phyloP scores from a whole-genome alignment of 2,329 filamentous ascomycete genomes.

The Colletotrichum cordylinicola region DNA sequence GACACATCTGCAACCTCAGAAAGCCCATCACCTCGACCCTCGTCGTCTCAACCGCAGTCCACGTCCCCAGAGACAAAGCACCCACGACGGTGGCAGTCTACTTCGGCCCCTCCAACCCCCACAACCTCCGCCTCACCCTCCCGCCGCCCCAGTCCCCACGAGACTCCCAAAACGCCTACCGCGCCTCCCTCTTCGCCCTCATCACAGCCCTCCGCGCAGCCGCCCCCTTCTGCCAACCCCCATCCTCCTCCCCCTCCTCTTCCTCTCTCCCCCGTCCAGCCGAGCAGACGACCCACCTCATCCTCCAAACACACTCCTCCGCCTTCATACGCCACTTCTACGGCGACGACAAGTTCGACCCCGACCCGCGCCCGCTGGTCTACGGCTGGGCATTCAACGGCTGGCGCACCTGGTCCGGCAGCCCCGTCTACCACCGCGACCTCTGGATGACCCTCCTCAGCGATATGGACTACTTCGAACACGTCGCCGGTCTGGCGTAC shows the following conservation, averaged over 20 bases:
- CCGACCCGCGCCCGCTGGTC: neutral
- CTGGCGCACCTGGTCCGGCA: neutral
- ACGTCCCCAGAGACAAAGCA: neutral
- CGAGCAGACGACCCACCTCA: neutral
- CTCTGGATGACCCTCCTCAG: neutral
- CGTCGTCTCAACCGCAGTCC: neutral
- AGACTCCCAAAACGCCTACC: neutral
- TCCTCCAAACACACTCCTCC: neutral
- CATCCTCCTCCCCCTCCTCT: neutral
- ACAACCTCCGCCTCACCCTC: neutral
- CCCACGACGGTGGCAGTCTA: neutral
- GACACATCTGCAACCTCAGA: neutral
- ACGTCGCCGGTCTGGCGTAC: neutral
- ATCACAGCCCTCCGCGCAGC: neutral
- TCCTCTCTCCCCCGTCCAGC: neutral
- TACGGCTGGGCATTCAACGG: neutral
- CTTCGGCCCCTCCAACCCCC: neutral
- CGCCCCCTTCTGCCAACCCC: neutral
- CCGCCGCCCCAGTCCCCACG: neutral
- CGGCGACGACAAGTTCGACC: too few relatives aligned
- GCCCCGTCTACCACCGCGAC: neutral
- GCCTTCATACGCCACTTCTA: neutral
- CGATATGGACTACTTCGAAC: neutral
- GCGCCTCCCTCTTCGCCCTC: neutral
- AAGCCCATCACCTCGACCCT: neutral